phyloP scores from a whole-genome alignment of 352 stramenopile genomes.

The Pythium myriotylum region DNA sequence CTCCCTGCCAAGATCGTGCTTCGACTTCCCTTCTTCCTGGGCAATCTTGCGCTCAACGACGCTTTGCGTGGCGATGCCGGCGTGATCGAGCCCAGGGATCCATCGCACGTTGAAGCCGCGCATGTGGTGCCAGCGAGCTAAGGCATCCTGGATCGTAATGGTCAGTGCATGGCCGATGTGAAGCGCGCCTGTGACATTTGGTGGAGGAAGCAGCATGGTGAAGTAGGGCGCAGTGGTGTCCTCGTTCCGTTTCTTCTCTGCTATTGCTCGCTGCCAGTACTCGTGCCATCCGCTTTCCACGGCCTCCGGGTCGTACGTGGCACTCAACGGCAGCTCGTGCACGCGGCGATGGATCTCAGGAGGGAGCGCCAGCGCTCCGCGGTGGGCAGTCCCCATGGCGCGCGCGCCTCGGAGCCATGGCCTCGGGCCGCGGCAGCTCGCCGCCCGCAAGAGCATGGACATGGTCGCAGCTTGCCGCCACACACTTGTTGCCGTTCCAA shows the following conservation, averaged over 20 bases:
- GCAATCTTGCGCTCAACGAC: slow-evolving; percentile 99
- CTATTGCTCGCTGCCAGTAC: slow-evolving; percentile 67
- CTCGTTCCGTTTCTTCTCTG: slow-evolving; percentile 18
- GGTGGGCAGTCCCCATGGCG: background rate
- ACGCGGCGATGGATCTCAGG: slow-evolving; percentile 54
- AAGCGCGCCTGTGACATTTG: slow-evolving; percentile 97
- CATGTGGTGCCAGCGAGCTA: slow-evolving; percentile 98
- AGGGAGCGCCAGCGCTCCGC: slow-evolving; percentile 32
- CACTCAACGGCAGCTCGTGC: slow-evolving; percentile 49
- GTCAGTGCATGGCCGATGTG: slow-evolving; percentile 98
- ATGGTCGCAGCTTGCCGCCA: slow-evolving; percentile 16
- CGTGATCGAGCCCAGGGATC: slow-evolving; percentile 97
- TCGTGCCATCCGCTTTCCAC: slow-evolving; percentile 75
- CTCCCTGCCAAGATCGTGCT: slow-evolving; percentile 96
- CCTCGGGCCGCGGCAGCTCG: background rate
- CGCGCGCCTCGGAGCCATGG: background rate
- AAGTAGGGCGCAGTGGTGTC: slow-evolving; percentile 38
- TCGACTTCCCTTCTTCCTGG: slow-evolving; percentile 90
- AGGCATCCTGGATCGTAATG: slow-evolving; percentile 96
- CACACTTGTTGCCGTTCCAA: background rate
- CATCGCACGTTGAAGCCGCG: slow-evolving; percentile 96
- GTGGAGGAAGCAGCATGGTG: slow-evolving; percentile 93
- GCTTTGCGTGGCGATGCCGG: slow-evolving; percentile 98
- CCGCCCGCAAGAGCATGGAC: slow-evolving; percentile 14
- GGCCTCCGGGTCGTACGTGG: slow-evolving; percentile 59